Percentiles rank a stretch among this genome's conserved stretches.
Conservation (phyloP, 768 basidiomycete genomes). For the Trametopsis cervina region DNA sequence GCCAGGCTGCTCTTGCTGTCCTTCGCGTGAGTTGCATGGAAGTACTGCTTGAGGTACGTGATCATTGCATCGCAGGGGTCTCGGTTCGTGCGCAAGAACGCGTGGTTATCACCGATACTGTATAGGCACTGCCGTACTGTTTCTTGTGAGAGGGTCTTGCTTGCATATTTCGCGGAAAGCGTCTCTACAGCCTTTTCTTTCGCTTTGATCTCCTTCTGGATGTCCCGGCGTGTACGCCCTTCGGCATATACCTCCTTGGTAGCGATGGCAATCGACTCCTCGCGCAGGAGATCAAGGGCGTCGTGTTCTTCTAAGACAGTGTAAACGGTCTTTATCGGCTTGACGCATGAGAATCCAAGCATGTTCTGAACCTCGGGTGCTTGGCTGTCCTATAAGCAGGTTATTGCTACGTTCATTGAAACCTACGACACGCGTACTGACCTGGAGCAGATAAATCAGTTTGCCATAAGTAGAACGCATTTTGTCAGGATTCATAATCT, state of each 20-base stretch:
- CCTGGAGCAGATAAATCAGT: constrained; percentile 77
- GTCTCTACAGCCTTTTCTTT: constrained; percentile 84
- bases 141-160: constrained; percentile 55
- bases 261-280: constrained; percentile 67
- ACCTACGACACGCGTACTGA: constrained; percentile 21
- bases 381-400: constrained; percentile 64
- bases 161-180: constrained; percentile 57
- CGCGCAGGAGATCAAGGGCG: constrained; percentile 64
- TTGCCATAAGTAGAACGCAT: constrained; percentile 89
- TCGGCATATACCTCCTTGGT: constrained; percentile 81
- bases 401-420: constrained; percentile 4
- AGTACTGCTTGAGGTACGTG: constrained; percentile 62
- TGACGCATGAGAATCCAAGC: constrained; percentile 72
- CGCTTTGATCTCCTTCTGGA: constrained; percentile 76
- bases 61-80: constrained; percentile 90
- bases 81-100: constrained; percentile 79
- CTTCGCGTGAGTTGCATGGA: constrained; percentile 66
- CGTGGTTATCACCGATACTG: constrained; percentile 86
- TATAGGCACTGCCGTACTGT: constrained; percentile 72
- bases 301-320: constrained; percentile 54
- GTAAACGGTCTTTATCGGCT: constrained; percentile 72
- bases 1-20: constrained; percentile 63
- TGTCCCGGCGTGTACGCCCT: constrained; percentile 60
- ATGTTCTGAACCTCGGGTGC: constrained; percentile 75
- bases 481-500: constrained; percentile 91